A percentile compares a stretch with the other conserved stretches of the same genome.
These are phyloP conservation scores for Camellia japonica DNA, from an alignment of 148 eudicot species.

Conservation along the genomic window DNA sequence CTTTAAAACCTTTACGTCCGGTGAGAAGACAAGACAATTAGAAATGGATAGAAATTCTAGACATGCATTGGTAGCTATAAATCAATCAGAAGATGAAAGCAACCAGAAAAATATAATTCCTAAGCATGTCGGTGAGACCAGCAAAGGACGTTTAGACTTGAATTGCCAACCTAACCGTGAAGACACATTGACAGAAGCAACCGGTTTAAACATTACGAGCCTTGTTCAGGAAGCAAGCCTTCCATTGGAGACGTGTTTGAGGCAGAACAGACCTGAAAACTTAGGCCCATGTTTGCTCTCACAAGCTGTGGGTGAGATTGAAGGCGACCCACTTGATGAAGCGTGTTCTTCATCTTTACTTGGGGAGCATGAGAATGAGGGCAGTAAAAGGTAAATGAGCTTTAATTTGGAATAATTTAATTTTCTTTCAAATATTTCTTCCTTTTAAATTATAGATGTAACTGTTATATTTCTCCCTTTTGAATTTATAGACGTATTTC, in stretches of 20 bases:
- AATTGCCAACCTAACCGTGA: conserved; percentile 68
- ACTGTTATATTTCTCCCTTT: background rate
- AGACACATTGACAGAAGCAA: conserved; percentile 34
- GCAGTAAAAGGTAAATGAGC: conserved; percentile 8
- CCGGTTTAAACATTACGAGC: conserved; percentile 30
- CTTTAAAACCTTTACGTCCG: conserved; percentile 73
- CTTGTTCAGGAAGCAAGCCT: conserved; percentile 30
- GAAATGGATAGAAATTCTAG: conserved; percentile 31
- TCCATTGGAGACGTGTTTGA: background rate
- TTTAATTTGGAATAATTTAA: background rate
- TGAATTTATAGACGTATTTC: background rate
- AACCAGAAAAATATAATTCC: conserved; percentile 10
- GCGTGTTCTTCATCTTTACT: background rate
- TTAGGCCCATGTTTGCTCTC: conserved; percentile 20
- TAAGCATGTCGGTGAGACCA: conserved; percentile 22
- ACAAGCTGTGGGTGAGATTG: conserved; percentile 14
- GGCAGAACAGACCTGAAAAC: conserved; percentile 32
- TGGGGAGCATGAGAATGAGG: background rate
- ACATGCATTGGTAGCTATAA: conserved; percentile 23
- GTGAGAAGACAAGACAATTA: conserved; percentile 67
- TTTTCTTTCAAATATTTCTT: background rate
- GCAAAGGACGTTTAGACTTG: conserved; percentile 62
- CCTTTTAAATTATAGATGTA: background rate
- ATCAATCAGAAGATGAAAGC: conserved; percentile 28
- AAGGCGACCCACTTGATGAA: background rate